phyloP scores from a whole-genome alignment of 2,329 filamentous ascomycete species.

The Colletotrichum spaethianum region DNA sequence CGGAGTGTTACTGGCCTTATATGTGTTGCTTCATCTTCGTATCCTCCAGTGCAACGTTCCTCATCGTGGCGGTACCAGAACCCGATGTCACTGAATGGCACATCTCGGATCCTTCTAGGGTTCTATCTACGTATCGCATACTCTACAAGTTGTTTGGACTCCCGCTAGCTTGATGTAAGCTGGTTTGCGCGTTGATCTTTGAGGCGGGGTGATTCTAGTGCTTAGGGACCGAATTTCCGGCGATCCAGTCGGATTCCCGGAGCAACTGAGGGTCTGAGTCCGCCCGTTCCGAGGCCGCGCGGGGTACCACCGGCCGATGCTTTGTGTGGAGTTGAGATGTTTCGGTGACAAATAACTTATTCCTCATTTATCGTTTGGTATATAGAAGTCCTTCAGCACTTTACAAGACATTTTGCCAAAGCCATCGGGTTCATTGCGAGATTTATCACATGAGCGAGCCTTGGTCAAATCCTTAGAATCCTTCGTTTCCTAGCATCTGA shows the following conservation, averaged over 20 bases:
- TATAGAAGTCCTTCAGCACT: background rate
- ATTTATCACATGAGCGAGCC: background rate
- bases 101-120: too few relatives aligned
- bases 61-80: too few relatives aligned
- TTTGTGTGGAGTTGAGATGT: background rate
- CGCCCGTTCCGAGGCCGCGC: constrained; percentile 20
- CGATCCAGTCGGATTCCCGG: constrained; percentile 11
- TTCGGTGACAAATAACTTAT: background rate
- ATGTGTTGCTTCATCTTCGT: too few relatives aligned
- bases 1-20: too few relatives aligned
- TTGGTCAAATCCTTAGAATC: background rate
- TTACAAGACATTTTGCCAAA: background rate
- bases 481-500: background rate
- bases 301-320: constrained; percentile 6
- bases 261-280: background rate
- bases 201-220: constrained; percentile 17
- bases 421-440: background rate
- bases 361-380: too few relatives aligned
- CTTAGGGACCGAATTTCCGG: constrained; percentile 13
- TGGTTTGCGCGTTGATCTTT: too few relatives aligned
- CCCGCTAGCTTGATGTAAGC: too few relatives aligned
- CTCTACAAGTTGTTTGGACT: too few relatives aligned
- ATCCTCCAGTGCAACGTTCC: too few relatives aligned
- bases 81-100: too few relatives aligned
- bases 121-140: too few relatives aligned